These are phyloP conservation scores for Gleditsia sinensis DNA, from an alignment of 306 rosid genomes.

Conservation along the genomic window DNA sequence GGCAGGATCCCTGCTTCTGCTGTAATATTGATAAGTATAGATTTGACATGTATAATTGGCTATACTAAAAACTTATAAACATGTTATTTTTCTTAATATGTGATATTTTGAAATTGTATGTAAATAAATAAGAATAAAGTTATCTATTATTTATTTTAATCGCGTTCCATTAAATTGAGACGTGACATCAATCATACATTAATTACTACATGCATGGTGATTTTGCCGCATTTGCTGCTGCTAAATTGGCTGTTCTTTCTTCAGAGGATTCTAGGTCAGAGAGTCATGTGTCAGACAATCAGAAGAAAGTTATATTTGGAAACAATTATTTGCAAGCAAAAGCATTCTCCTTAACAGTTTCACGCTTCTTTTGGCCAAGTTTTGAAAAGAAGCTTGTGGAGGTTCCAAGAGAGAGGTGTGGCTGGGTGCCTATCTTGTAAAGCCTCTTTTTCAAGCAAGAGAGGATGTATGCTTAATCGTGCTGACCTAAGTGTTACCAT, in stretches of 20 bases:
- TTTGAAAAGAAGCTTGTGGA: constrained; percentile 91
- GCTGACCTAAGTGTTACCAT: constrained; percentile 83
- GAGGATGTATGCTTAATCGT: constrained; percentile 97
- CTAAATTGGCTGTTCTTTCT: constrained; percentile 63
- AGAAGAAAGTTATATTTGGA: constrained; percentile 57
- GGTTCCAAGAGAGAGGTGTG: constrained; percentile 99
- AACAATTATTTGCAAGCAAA: constrained; percentile 73
- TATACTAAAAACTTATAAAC: too few species aligned
- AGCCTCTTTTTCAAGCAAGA: constrained; percentile 79
- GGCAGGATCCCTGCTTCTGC: too few species aligned
- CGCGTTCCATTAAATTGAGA: too few species aligned
- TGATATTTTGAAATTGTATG: too few species aligned
- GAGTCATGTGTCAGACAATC: constrained; percentile 55
- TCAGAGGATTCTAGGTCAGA: constrained; percentile 82
- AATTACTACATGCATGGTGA: constrained; percentile 89
- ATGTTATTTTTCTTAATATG: too few species aligned
- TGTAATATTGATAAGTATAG: too few species aligned
- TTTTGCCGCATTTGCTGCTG: constrained; percentile 96
- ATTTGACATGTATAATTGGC: too few species aligned
- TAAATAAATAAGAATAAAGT: too few species aligned
- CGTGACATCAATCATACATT: too few species aligned
- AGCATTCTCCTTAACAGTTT: constrained; percentile 78
- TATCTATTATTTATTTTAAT: too few species aligned
- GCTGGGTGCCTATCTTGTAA: constrained; percentile 97
- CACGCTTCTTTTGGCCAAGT: constrained; percentile 97